These are phyloP conservation scores for Cryptosporidium tyzzeri DNA, from an alignment of 169 alveolate species.

Conservation along the genomic window DNA sequence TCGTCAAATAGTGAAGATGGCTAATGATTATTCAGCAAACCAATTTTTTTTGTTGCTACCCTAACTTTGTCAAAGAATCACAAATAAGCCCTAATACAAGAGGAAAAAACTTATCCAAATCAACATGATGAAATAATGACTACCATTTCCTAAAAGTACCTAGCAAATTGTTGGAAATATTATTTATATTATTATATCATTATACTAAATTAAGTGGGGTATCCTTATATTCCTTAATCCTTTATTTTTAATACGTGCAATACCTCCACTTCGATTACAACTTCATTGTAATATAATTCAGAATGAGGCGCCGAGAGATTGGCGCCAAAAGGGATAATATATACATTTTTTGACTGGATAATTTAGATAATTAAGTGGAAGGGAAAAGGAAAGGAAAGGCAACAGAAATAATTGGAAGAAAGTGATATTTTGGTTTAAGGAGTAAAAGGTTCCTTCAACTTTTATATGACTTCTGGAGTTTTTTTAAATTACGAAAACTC, in stretches of 20 bases:
- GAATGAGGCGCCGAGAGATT: neutral
- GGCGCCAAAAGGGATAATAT: neutral
- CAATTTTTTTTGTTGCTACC: neutral
- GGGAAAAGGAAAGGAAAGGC: neutral
- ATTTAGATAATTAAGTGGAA: neutral
- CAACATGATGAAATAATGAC: neutral
- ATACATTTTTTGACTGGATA: slow-evolving; percentile 2
- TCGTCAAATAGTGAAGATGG: neutral
- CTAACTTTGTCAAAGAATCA: neutral
- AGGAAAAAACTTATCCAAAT: neutral
- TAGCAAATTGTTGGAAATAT: too few relatives aligned
- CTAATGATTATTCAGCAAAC: neutral
- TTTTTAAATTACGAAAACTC: neutral
- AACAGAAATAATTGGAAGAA: neutral
- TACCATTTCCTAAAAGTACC: neutral
- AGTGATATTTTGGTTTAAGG: neutral
- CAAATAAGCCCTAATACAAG: neutral
- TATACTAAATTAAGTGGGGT: neutral
- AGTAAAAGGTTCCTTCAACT: neutral
- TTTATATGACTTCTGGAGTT: neutral
- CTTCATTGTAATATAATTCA: too few relatives aligned
- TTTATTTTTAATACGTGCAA: too few relatives aligned
- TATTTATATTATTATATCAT: too few relatives aligned
- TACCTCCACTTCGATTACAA: neutral
- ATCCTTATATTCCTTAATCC: neutral